Conservation (phyloP, 768 basidiomycete species). For the Tylopilus vinaceipallidus region DNA sequence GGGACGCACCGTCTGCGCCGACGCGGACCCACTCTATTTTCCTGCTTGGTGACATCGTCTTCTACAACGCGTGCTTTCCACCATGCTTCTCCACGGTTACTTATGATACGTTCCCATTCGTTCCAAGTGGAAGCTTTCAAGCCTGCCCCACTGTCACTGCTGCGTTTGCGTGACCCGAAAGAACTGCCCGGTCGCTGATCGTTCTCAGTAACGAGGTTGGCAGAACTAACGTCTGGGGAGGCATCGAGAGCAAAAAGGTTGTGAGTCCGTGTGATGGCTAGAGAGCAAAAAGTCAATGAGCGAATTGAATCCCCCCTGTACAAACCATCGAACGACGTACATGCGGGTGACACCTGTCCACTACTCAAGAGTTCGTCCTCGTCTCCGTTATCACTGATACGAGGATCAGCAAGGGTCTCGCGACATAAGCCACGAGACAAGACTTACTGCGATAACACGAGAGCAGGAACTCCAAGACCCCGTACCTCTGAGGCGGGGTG, state of each 20-base stretch:
- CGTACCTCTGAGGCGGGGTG: constrained; percentile 24
- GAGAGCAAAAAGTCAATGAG: background rate
- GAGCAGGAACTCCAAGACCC: constrained; percentile 35
- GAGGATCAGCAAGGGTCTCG: background rate
- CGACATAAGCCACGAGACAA: background rate
- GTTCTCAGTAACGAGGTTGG: constrained; percentile 20
- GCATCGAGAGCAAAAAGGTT: constrained; percentile 25
- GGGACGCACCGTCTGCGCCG: constrained; percentile 18
- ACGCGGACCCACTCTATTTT: constrained; percentile 24
- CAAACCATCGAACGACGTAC: constrained; percentile 37
- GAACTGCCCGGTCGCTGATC: constrained; percentile 12
- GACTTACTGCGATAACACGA: constrained; percentile 41
- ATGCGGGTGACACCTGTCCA: constrained; percentile 71
- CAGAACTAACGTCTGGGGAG: constrained; percentile 31
- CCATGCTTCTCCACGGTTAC: constrained; percentile 15
- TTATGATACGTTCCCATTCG: constrained; percentile 28
- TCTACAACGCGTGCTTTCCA: constrained; percentile 19
- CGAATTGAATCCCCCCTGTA: constrained; percentile 3
- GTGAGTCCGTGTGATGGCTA: constrained; percentile 25
- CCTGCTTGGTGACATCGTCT: constrained; percentile 10
- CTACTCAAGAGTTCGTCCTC: constrained; percentile 74
- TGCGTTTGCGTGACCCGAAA: background rate
- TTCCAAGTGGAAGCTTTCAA: constrained; percentile 56
- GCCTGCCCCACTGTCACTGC: background rate
- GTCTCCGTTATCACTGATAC: constrained; percentile 37